Evolutionary conservation across 805 yeast genomes (phyloP), one percentile per base, ranked within the genome.

Genomic region (Cyberlindnera lachancei): DNA sequence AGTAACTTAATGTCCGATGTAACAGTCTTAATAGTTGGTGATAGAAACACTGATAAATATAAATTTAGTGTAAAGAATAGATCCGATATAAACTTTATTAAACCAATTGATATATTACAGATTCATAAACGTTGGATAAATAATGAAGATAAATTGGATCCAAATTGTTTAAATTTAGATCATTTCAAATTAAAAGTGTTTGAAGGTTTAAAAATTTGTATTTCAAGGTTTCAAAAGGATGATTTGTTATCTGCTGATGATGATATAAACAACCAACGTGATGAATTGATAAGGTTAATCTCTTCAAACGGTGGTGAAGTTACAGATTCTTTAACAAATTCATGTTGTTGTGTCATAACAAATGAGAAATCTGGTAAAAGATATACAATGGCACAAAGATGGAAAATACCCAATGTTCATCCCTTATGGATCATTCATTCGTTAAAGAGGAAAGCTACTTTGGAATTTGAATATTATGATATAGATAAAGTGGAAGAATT

Each of bases 1-100:
- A 64, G 64, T 25, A 79, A 79, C 45, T 54, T 80, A 42, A 73
- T 78, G 61, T 69, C 75, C 29, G 77, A 75, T 48, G 78, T 73
- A 3, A 65, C 69, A 33, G 70, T 70, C 25, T 53, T 81, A 17
- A 62, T 81, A 5, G 77, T 79, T 19, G 86, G 85, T 2, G 64
- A 63, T 25, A 57, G 70, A 18, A 57, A 64, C 35, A 73, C 81
- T 1, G 77, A 71, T 18, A 76, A 76, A 48, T 74, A 66, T 51
- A 56, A 55, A 31, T 76, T 63, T 46, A 66, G 73, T 34, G 65
- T 73, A 2, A 56, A 62, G 35, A 59, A 63, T 35, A 55, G 84
- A 34, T 56, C 59, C 30, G 88, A 82, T 54, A 65, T 85, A 20
- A 53, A 53, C 26, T 74, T 84, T 42, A 49, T 84, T 13, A 50